phyloP scores from a whole-genome alignment of 345 rosid genomes.

The Ailanthus altissimus region DNA sequence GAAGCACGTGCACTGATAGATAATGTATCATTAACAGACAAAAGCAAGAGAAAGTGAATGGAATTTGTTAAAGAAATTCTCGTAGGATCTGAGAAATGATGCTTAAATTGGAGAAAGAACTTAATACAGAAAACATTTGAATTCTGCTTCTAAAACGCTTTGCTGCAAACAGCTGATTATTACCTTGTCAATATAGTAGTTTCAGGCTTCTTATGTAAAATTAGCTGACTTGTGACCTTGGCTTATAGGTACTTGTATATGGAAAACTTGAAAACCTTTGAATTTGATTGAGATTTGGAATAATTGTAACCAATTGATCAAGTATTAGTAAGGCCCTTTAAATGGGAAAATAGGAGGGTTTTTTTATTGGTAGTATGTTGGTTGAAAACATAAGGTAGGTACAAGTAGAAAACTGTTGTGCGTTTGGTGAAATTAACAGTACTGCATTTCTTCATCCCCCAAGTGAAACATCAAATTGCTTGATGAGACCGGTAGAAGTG shows the following conservation, averaged over 20 bases:
- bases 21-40: background rate
- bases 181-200: background rate
- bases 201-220: background rate
- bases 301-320: background rate
- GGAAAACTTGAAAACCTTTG: background rate
- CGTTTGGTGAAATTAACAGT: background rate
- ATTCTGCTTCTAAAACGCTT: background rate
- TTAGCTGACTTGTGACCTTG: background rate
- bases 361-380: background rate
- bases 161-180: background rate
- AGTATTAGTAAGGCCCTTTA: background rate
- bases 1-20: no score
- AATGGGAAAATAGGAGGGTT: background rate
- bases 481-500: background rate
- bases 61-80: background rate
- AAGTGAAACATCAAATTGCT: background rate
- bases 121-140: background rate
- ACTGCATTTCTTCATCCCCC: background rate
- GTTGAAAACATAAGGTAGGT: background rate
- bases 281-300: background rate
- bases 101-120: background rate
- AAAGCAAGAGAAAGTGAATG: background rate
- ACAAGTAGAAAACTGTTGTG: background rate
- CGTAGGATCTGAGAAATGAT: background rate
- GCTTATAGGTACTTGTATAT: background rate